phyloP scores from a whole-genome alignment of 768 basidiomycete species.

The Lactarius tabidus region DNA sequence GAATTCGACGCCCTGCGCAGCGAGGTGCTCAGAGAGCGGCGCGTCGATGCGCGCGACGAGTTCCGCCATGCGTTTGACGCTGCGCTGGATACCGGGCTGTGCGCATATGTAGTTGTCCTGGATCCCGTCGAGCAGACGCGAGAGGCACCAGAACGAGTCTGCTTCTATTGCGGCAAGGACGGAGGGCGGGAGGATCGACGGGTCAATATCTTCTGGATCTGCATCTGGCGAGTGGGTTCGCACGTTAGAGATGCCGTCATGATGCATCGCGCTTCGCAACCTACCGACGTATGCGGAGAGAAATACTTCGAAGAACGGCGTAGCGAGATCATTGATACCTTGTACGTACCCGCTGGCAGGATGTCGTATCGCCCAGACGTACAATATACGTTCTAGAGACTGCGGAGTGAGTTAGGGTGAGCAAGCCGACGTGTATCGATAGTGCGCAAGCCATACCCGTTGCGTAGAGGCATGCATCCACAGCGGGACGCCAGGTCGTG shows the following conservation, averaged over 20 bases:
- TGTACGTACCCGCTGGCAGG: slow-evolving; percentile 99
- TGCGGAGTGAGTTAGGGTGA: slow-evolving; percentile 34
- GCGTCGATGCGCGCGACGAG: slow-evolving; percentile 88
- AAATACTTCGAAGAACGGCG: slow-evolving; percentile 97
- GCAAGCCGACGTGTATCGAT: slow-evolving; percentile 15
- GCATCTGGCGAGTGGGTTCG: slow-evolving; percentile 50
- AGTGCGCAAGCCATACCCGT: slow-evolving; percentile 49
- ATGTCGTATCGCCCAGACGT: slow-evolving; percentile 99
- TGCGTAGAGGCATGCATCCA: slow-evolving; percentile 94
- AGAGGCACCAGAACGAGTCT: slow-evolving; percentile 98
- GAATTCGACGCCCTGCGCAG: slow-evolving; percentile 91
- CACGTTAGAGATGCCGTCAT: not conserved
- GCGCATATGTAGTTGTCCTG: slow-evolving; percentile 98
- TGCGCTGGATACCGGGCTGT: slow-evolving; percentile 94
- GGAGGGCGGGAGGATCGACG: slow-evolving; percentile 61
- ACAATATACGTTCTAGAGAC: slow-evolving; percentile 92
- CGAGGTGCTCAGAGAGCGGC: slow-evolving; percentile 82
- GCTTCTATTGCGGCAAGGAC: slow-evolving; percentile 88
- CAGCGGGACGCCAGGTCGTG: slow-evolving; percentile 81
- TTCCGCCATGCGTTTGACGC: slow-evolving; percentile 91
- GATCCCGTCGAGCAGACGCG: slow-evolving; percentile 91
- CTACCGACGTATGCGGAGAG: slow-evolving; percentile 90
- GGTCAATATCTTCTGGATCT: slow-evolving; percentile 87
- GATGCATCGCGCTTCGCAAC: slow-evolving; percentile 24
- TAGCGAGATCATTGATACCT: slow-evolving; percentile 97